Evolutionary conservation across 2,329 filamentous ascomycete genomes (phyloP).

Genomic region (Stemphylium lycopersici): DNA sequence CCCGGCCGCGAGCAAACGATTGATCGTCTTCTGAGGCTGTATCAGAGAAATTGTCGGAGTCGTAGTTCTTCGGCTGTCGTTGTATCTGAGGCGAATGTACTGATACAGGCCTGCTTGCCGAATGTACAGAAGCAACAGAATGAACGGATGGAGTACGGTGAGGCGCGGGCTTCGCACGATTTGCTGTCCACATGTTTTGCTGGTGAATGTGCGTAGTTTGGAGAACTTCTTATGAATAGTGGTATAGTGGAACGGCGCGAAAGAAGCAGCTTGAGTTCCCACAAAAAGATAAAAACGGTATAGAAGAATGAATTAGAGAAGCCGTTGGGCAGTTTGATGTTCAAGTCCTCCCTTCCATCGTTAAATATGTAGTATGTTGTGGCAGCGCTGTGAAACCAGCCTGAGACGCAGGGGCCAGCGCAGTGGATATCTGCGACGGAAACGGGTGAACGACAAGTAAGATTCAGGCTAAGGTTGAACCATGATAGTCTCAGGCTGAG

Average conservation of each 20-base stretch:
- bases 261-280: neutral
- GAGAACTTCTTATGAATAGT: neutral
- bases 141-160: slow-evolving; percentile 41
- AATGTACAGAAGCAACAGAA: slow-evolving; percentile 23
- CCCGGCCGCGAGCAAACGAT: slow-evolving; percentile 11
- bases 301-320: neutral
- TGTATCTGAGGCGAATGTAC: slow-evolving; percentile 29
- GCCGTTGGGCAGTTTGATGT: neutral
- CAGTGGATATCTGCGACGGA: slow-evolving; percentile 28
- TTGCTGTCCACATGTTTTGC: slow-evolving; percentile 44
- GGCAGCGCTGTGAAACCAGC: slow-evolving; percentile 36
- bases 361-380: slow-evolving; percentile 15
- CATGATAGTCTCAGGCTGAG: slow-evolving; percentile 6
- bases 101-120: slow-evolving; percentile 8
- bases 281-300: neutral
- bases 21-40: slow-evolving; percentile 36
- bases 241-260: neutral
- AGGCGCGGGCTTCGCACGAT: slow-evolving; percentile 35
- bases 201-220: neutral
- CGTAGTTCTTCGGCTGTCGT: slow-evolving; percentile 34
- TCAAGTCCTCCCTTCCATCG: neutral
- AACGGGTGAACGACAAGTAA: slow-evolving; percentile 21
- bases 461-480: neutral
- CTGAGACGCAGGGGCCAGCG: slow-evolving; percentile 39
- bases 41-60: slow-evolving; percentile 42